Conservation (phyloP, 495 filamentous ascomycete species). For the Penicillium manginii region DNA sequence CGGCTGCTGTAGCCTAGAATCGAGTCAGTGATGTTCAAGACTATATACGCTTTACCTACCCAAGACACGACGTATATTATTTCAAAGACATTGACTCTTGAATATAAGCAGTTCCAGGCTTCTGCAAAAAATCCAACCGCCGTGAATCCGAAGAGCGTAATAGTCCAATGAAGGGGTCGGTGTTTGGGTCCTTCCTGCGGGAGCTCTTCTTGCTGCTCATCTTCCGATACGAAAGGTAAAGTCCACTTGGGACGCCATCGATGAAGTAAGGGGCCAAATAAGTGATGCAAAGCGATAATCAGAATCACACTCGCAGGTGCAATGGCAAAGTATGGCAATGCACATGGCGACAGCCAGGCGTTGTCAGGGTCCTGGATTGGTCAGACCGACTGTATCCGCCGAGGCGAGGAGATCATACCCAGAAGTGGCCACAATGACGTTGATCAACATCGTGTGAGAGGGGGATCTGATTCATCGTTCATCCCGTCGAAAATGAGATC, state of each 20-base stretch:
- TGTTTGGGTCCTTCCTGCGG: slow-evolving; percentile 27
- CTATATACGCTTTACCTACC: slow-evolving; percentile 40
- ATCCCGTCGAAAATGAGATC: slow-evolving; percentile 10
- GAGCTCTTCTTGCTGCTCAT: slow-evolving; percentile 34
- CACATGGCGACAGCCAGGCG: slow-evolving; percentile 53
- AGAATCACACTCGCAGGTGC: slow-evolving; percentile 47
- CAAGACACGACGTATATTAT: slow-evolving; percentile 46
- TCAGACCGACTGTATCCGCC: slow-evolving; percentile 12
- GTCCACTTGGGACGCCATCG: slow-evolving; percentile 54
- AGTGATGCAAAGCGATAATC: slow-evolving; percentile 41
- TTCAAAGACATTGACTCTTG: slow-evolving; percentile 23
- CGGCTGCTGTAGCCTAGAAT: slow-evolving; percentile 43
- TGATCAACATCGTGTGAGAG: slow-evolving; percentile 9
- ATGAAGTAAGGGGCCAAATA: slow-evolving; percentile 29
- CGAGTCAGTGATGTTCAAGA: slow-evolving; percentile 9
- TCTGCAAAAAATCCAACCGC: slow-evolving; percentile 45
- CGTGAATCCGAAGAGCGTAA: slow-evolving; percentile 45
- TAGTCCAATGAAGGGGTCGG: slow-evolving; percentile 34
- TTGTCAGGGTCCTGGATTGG: slow-evolving; percentile 51
- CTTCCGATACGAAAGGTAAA: slow-evolving; percentile 48
- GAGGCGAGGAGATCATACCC: slow-evolving; percentile 25
- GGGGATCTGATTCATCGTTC: slow-evolving; percentile 28
- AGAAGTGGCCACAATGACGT: slow-evolving; percentile 27
- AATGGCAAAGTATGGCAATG: slow-evolving; percentile 49
- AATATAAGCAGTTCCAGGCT: slow-evolving; percentile 41